phyloP scores from a whole-genome alignment of 2,329 filamentous ascomycete genomes.

The Byssoonygena ceratinophila region DNA sequence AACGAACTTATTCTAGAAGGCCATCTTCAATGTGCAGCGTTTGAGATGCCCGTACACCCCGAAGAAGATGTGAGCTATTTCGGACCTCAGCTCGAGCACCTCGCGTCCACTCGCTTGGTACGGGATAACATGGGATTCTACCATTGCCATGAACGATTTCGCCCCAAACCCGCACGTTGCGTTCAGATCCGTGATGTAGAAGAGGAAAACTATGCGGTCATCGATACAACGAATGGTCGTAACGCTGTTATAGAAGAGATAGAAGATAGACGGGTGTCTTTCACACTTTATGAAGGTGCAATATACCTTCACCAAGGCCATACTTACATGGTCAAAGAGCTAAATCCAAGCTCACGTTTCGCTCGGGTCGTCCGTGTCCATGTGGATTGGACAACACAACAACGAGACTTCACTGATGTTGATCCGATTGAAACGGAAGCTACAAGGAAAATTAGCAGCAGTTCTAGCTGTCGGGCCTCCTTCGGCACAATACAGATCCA shows the following conservation, averaged over 20 bases:
- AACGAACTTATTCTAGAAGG: slow-evolving; percentile 88
- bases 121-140: slow-evolving; percentile 71
- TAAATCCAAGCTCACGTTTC: slow-evolving; percentile 66
- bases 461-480: slow-evolving; percentile 60
- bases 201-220: slow-evolving; percentile 86
- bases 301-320: slow-evolving; percentile 96
- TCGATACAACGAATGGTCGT: slow-evolving; percentile 67
- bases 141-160: slow-evolving; percentile 79
- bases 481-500: slow-evolving; percentile 78
- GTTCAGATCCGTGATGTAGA: slow-evolving; percentile 83
- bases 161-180: slow-evolving; percentile 68
- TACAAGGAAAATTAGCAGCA: slow-evolving; percentile 56
- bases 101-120: slow-evolving; percentile 63
- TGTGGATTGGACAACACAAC: slow-evolving; percentile 89
- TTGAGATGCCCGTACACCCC: slow-evolving; percentile 84
- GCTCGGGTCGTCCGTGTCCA: slow-evolving; percentile 81
- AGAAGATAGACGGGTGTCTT: slow-evolving; percentile 89
- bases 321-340: slow-evolving; percentile 83
- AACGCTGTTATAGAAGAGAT: slow-evolving; percentile 81
- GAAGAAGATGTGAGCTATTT: slow-evolving; percentile 69
- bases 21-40: slow-evolving; percentile 88
- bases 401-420: slow-evolving; percentile 87
- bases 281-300: slow-evolving; percentile 91
- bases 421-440: slow-evolving; percentile 87
- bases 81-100: slow-evolving; percentile 56